Evolutionary conservation across 768 basidiomycete species (phyloP), one percentile per base, ranked within the genome.

Genomic region (Zangia roseola): DNA sequence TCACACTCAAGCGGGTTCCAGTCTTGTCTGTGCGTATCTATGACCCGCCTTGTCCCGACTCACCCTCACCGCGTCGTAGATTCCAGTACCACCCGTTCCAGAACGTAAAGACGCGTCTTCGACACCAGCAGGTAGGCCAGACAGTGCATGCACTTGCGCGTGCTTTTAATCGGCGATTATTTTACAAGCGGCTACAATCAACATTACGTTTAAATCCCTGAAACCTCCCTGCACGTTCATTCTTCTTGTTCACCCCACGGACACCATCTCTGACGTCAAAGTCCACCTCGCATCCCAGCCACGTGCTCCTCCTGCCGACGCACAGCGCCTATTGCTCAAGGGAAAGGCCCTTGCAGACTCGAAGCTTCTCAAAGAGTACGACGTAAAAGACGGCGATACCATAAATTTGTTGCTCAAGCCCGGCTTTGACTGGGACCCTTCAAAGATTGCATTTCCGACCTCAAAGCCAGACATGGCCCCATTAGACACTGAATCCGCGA

Each of bases 301-400:
- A 24, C 71, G 73, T 41, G 90, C 91, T 0, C 94, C 94, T 0
- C 80, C 87, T 9, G 80, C 84, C 38, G 85, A 91, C 63, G 75
- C 79, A 25, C 94, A 97, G 68, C 77, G 97, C 4, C 80, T 97
- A 14, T 74, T 99, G 10, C 75, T 97, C 45, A 97, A 94, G 70
- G 97, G 97, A 48, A 99, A 99, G 68, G 93, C 88, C 0, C 80
- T 98, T 54, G 84, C 83, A 14, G 95, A 97, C 73, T 72, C 72
- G 21, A 95, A 94, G 64, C 80, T 99, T 10, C 72, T 98, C 34
- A 87, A 88, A 62, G 97, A 98, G 66, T 99, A 97, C 74, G 80
- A 73, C 61, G 76, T 94, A 61, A 81, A 84, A 59, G 81, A 86
- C 62, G 88, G 86, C 10, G 85, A 90, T 56, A 86, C 83, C 10